A percentile compares a stretch with the other conserved stretches of the same genome.
Evolutionary conservation across 192 early-diverging fungal genomes (phyloP).

Genomic region (Coemansia sp.): DNA sequence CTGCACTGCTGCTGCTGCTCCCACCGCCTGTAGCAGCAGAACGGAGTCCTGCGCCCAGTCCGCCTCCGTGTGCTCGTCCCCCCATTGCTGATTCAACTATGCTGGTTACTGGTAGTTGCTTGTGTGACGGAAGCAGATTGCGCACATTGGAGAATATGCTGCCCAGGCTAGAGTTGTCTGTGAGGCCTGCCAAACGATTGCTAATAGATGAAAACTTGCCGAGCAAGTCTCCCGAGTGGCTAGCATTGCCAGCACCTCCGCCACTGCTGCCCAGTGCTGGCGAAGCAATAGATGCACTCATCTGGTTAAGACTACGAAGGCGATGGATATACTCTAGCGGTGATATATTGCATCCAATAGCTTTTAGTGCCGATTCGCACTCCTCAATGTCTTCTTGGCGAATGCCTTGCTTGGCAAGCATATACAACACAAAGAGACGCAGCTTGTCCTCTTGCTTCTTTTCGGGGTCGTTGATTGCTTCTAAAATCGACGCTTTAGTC

Average conservation of each 20-base stretch:
- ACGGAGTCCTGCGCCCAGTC: constrained; percentile 11
- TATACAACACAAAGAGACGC: constrained; percentile 84
- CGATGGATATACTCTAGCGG: constrained; percentile 83
- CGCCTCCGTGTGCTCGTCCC: constrained; percentile 40
- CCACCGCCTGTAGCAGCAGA: constrained; percentile 2
- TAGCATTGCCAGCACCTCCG: constrained; percentile 4
- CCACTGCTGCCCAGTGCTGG: constrained; percentile 6
- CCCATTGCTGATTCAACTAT: constrained; percentile 87
- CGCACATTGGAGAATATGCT: constrained; percentile 84
- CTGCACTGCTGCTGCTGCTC: constrained; percentile 14
- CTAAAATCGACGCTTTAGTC: constrained; percentile 74
- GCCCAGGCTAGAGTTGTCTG: constrained; percentile 68
- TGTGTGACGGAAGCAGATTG: constrained; percentile 87
- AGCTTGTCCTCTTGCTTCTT: constrained; percentile 88
- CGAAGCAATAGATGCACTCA: constrained; percentile 30
- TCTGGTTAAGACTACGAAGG: constrained; percentile 44
- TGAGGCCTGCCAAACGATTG: constrained; percentile 68
- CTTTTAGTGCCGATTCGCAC: constrained; percentile 74
- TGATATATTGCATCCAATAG: constrained; percentile 70
- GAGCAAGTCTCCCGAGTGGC: constrained; percentile 37
- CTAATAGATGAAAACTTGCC: constrained; percentile 71
- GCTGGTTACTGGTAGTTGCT: constrained; percentile 83
- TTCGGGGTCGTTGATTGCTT: constrained; percentile 76
- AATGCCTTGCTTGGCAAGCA: constrained; percentile 69
- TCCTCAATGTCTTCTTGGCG: constrained; percentile 80